Percentiles rank a stretch among this genome's conserved stretches.
Conservation (phyloP, 2,329 filamentous ascomycete species). For the Aureobasidium sp. region DNA sequence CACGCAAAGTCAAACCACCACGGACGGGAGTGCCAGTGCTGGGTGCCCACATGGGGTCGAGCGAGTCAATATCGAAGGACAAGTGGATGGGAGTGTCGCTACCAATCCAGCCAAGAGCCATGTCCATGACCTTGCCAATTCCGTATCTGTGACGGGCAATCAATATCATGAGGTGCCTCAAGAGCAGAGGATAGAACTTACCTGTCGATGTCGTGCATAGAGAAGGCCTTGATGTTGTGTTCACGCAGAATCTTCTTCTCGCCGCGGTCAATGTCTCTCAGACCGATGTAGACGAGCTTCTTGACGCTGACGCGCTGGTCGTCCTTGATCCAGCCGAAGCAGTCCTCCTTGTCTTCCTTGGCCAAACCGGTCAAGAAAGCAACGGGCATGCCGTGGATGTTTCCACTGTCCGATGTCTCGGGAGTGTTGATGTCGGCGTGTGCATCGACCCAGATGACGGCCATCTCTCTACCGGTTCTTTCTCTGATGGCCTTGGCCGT, state of each 20-base stretch:
- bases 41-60: constrained; percentile 93
- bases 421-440: constrained; percentile 98
- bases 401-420: constrained; percentile 80
- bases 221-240: constrained; percentile 88
- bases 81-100: constrained; percentile 93
- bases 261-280: constrained; percentile 84
- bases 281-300: constrained; percentile 94
- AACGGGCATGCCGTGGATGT: constrained; percentile 97
- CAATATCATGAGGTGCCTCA: background rate
- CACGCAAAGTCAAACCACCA: constrained; percentile 84
- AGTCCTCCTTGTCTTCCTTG: constrained; percentile 64
- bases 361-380: constrained; percentile 84
- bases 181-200: constrained; percentile 36
- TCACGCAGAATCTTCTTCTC: constrained; percentile 91
- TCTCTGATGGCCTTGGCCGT: constrained; percentile 81
- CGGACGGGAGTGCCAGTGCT: constrained; percentile 92
- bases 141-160: constrained; percentile 56
- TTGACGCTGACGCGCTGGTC: constrained; percentile 63
- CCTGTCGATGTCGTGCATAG: constrained; percentile 96
- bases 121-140: constrained; percentile 92
- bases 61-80: constrained; percentile 92
- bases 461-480: constrained; percentile 72
- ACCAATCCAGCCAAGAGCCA: constrained; percentile 95
- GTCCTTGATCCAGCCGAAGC: constrained; percentile 82
- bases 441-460: constrained; percentile 97